Conservation (phyloP, 208 protist species). For the Leishmania gerbilli region DNA sequence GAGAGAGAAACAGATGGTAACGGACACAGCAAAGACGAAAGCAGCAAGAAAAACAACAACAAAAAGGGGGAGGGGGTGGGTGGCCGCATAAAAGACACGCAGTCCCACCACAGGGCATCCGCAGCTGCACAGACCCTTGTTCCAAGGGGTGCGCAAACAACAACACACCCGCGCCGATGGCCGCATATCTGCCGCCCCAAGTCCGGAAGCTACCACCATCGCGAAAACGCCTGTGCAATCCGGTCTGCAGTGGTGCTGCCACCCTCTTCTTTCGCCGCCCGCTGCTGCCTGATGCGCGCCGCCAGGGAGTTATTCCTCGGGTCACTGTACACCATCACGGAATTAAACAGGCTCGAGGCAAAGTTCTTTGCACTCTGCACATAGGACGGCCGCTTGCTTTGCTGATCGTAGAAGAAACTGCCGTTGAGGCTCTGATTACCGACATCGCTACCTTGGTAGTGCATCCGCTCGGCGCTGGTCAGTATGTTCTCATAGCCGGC, state of each 20-base stretch:
- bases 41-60: not conserved
- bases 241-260: conserved; percentile 40
- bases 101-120: not conserved
- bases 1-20: not conserved
- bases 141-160: not conserved
- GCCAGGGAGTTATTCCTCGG: conserved; percentile 55
- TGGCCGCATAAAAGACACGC: not conserved
- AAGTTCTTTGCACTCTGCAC: conserved; percentile 55
- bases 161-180: not conserved
- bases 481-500: conserved; percentile 66
- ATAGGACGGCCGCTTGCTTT: conserved; percentile 53
- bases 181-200: not conserved
- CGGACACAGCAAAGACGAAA: not conserved
- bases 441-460: conserved; percentile 18
- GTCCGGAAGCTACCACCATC: conserved; percentile 61
- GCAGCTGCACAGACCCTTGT: not conserved
- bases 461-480: conserved; percentile 31
- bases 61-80: not conserved
- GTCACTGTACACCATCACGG: conserved; percentile 63
- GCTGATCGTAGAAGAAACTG: conserved; percentile 65
- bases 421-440: conserved; percentile 34
- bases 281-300: conserved; percentile 62
- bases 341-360: conserved; percentile 61
- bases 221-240: conserved; percentile 55
- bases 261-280: conserved; percentile 31